These are phyloP conservation scores for Geotrichum siamense DNA, from an alignment of 1,139 yeast species.

Conservation along the genomic window DNA sequence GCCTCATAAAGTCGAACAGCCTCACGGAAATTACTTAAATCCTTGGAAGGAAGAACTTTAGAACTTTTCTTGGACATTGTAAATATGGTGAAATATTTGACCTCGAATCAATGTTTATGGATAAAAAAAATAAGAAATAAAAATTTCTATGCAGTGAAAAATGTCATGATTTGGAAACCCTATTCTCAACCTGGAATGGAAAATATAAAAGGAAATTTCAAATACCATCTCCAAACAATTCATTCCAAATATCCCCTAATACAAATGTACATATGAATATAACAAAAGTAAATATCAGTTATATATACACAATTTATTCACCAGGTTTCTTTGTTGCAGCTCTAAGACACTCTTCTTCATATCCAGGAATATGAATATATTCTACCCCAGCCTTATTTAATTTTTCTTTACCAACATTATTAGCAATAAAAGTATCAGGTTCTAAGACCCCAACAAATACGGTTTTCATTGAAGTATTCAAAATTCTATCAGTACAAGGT, in stretches of 20 bases:
- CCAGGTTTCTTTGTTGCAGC: constrained; percentile 63
- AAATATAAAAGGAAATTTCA: too few relatives aligned
- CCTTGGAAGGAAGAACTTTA: constrained; percentile 40
- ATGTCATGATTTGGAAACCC: constrained; percentile 1
- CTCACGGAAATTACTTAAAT: constrained; percentile 64
- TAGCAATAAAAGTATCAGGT: constrained; percentile 78
- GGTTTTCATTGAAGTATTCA: constrained; percentile 52
- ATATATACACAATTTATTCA: too few relatives aligned
- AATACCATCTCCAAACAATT: too few relatives aligned
- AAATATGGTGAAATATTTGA: constrained; percentile 1
- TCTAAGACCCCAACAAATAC: constrained; percentile 91
- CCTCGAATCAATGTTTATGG: background rate
- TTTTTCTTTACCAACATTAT: constrained; percentile 57
- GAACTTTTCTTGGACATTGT: constrained; percentile 21
- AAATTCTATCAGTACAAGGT: constrained; percentile 80
- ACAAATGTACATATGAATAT: too few relatives aligned
- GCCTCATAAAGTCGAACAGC: constrained; percentile 77
- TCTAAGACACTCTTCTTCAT: constrained; percentile 59
- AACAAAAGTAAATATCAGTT: background rate
- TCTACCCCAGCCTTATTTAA: constrained; percentile 53
- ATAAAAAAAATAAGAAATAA: constrained; percentile 1
- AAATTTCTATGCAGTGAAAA: background rate
- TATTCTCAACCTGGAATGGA: constrained; percentile 5
- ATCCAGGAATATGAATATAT: constrained; percentile 78
- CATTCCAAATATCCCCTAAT: background rate